Evolutionary conservation across 495 filamentous ascomycete species (phyloP).

Genomic region (Hyaloscypha finlandica): DNA sequence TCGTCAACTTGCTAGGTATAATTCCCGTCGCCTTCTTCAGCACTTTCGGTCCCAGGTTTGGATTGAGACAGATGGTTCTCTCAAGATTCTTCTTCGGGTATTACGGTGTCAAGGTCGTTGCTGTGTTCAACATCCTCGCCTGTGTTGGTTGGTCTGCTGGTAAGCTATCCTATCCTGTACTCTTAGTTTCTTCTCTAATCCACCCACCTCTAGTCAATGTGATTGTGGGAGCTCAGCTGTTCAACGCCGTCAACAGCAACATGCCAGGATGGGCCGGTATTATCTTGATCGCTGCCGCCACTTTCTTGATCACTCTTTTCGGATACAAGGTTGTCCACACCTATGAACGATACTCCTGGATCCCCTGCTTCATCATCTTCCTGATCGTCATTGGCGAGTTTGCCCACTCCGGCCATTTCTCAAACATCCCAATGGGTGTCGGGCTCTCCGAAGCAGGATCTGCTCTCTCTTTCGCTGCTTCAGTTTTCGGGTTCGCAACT

Average conservation of each 20-base stretch:
- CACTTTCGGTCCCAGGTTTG: constrained; percentile 76
- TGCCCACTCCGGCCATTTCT: constrained; percentile 73
- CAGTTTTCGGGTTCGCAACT: constrained; percentile 76
- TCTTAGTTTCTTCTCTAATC: not conserved
- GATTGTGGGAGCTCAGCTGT: constrained; percentile 81
- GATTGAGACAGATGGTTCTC: constrained; percentile 84
- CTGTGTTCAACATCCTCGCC: constrained; percentile 72
- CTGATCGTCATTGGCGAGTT: constrained; percentile 73
- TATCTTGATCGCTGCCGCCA: constrained; percentile 71
- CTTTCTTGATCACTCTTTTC: constrained; percentile 70
- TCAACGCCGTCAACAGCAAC: constrained; percentile 71
- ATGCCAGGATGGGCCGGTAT: constrained; percentile 78
- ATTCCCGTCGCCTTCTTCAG: constrained; percentile 79
- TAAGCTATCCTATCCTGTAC: not conserved
- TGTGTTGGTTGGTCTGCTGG: constrained; percentile 73
- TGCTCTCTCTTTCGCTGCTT: constrained; percentile 72
- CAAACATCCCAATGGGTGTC: constrained; percentile 63
- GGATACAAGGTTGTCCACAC: constrained; percentile 81
- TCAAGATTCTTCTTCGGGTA: constrained; percentile 76
- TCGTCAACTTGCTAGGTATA: constrained; percentile 77
- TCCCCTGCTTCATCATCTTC: constrained; percentile 77
- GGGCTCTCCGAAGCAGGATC: constrained; percentile 64
- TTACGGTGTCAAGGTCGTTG: constrained; percentile 49
- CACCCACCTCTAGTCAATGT: constrained; percentile 53
- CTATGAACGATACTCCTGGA: constrained; percentile 81